Base-by-base conservation (phyloP, 2,329 filamentous ascomycete genomes). In the Cercospora sesami region DNA sequence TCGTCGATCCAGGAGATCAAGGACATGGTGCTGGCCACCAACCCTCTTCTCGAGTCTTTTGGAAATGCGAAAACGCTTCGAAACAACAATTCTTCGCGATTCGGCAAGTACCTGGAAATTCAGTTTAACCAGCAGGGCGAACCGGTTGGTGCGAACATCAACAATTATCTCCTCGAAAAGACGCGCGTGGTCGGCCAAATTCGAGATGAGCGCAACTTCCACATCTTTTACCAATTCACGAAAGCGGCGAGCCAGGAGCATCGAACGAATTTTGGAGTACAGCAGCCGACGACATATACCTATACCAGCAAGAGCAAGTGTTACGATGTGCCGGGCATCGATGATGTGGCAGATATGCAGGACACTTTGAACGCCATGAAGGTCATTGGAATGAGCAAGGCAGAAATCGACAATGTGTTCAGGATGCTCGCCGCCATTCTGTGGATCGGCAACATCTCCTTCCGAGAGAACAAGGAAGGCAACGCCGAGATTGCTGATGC, bases 161-260 rank as follows among this genome's bases (percentile, higher is more conserved):
- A 94, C 78, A 99, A 99, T 80, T 99, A 99, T 78, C 85, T 99
- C 26, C 86, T 99, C 63, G 95, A 99, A 80, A 98, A 98, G 84
- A 90, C 92, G 59, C 87, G 95, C 82, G 95, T 99, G 18, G 93
- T 97, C 9, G 93, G 94, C 16, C 95, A 98, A 83, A 98, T 98
- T 74, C 85, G 83, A 67, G 96, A 97, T 79, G 95, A 99, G 85
- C 89, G 95, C 74, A 98, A 97, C 82, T 99, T 99, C 81, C 95
- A 99, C 82, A 98, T 99, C 76, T 99, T 99, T 80, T 99, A 99
- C 82, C 95, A 99, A 80, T 97, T 98, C 80, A 92, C 95, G 58
- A 99, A 98, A 82, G 93, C 92, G 4, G 94, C 94, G 9, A 91
- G 93, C n/a, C 86, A 90, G 73, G 88, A 90, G 68, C 96, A 98